Conservation (phyloP, 805 yeast species). For the Metschnikowia anglica region DNA sequence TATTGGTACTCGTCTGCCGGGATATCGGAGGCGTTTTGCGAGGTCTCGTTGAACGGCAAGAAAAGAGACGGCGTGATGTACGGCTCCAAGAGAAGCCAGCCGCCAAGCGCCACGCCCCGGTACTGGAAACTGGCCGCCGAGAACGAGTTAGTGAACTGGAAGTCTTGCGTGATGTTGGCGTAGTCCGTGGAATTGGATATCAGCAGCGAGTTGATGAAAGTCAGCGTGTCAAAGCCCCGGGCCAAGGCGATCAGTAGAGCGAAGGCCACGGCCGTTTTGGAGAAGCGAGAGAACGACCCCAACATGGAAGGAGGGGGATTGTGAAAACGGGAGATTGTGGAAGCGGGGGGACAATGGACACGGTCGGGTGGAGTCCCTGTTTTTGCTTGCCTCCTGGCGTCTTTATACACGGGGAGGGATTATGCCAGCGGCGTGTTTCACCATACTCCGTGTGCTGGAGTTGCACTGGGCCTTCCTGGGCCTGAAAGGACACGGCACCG, state of each 20-base stretch:
- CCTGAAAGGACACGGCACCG: too few relatives aligned
- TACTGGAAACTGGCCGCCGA: slow-evolving; percentile 14
- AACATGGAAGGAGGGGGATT: not conserved
- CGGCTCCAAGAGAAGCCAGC: slow-evolving; percentile 73
- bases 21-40: slow-evolving; percentile 26
- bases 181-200: slow-evolving; percentile 3
- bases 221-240: slow-evolving; percentile 1
- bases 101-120: slow-evolving; percentile 53
- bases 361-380: too few relatives aligned
- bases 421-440: too few relatives aligned
- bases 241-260: too few relatives aligned
- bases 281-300: too few relatives aligned
- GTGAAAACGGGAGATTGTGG: not conserved
- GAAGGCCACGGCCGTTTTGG: too few relatives aligned
- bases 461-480: too few relatives aligned
- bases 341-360: not conserved
- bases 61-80: slow-evolving; percentile 67
- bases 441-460: too few relatives aligned
- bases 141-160: slow-evolving; percentile 8
- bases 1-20: slow-evolving; percentile 64
- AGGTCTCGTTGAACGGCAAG: slow-evolving; percentile 34
- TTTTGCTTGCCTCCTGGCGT: too few relatives aligned
- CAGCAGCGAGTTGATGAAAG: not conserved
- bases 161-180: slow-evolving; percentile 9
- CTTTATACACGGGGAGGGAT: too few relatives aligned